Evolutionary conservation across 2,329 filamentous ascomycete genomes (phyloP).

Genomic region (Paramyrothecium sp.): DNA sequence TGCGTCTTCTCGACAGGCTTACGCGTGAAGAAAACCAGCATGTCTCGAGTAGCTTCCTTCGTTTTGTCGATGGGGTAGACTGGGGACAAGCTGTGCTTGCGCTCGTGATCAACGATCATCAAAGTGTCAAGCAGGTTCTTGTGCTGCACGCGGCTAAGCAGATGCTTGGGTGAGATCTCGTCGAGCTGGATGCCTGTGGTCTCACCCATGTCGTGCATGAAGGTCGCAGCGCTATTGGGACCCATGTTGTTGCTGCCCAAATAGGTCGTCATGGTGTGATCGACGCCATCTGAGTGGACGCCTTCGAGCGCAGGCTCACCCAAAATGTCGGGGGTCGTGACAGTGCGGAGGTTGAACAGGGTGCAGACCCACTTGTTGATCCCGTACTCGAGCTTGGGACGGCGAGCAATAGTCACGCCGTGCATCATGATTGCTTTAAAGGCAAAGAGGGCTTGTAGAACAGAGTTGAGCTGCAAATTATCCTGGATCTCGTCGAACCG

Average conservation of each 20-base stretch:
- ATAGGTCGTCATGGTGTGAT: slow-evolving; percentile 29
- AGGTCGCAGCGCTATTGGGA: slow-evolving; percentile 24
- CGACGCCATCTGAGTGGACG: slow-evolving; percentile 28
- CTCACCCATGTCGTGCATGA: slow-evolving; percentile 24
- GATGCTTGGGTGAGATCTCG: slow-evolving; percentile 16
- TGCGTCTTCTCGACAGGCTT: slow-evolving; percentile 20
- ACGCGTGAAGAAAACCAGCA: slow-evolving; percentile 26
- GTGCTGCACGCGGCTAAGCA: slow-evolving; percentile 21
- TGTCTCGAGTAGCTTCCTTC: slow-evolving; percentile 22
- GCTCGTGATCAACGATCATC: slow-evolving; percentile 22
- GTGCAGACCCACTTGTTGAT: slow-evolving; percentile 22
- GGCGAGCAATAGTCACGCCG: slow-evolving; percentile 16
- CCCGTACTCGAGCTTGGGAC: slow-evolving; percentile 23
- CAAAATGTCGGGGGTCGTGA: slow-evolving; percentile 21
- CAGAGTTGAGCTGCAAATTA: slow-evolving; percentile 26
- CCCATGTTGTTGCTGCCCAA: slow-evolving; percentile 25
- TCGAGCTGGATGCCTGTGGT: slow-evolving; percentile 18
- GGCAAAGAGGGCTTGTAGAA: slow-evolving; percentile 25
- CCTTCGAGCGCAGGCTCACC: slow-evolving; percentile 29
- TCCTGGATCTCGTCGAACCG: slow-evolving; percentile 24
- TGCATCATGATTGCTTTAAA: slow-evolving; percentile 27
- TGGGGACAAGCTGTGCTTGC: slow-evolving; percentile 23
- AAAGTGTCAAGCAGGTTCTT: slow-evolving; percentile 23
- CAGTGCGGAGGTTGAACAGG: slow-evolving; percentile 25
- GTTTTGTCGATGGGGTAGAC: slow-evolving; percentile 18